Evolutionary conservation across 1,284 basidiomycete species (phyloP), one percentile per base, ranked within the genome.

Genomic region (Tetrapyrgos nigripes): DNA sequence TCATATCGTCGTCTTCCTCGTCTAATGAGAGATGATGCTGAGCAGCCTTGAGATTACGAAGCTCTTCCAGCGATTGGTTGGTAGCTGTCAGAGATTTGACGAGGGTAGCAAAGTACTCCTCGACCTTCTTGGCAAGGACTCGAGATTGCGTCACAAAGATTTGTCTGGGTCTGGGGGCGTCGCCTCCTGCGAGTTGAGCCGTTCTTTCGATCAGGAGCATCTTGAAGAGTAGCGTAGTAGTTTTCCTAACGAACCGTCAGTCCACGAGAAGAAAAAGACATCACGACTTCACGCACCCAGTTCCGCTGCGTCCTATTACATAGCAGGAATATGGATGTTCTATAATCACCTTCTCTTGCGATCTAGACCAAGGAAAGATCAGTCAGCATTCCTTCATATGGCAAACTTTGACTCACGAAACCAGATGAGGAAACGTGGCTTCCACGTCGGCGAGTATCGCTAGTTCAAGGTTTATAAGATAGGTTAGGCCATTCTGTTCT

Each of bases 141-240:
- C 78, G 76, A 2, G 88, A 91, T 67, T 89, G 85, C 0, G 90
- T 92, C 1, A 92, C 84, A 63, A 92, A 92, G 2, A 92, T 72
- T 65, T 92, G 90, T 19, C 87, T 81, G 0, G 85, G 83, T 56
- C 77, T 79, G 6, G 70, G 65, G 28, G 76, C 65, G 4, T 64
- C 64, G 29, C 70, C 71, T 17, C 64, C 66, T 14, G 69, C 69
- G 27, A 74, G 60, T 44, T 80, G 73, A 71, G 79, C 85, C 1
- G 79, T 74, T 10, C 80, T 75, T 63, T 91, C 85, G 6, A 90
- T 81, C 4, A 83, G 81, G 3, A 91, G 73, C 81, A 91, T 91
- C 72, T 89, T 89, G 76, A 86, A 88, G 0, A 90, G 72, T 82
- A 91, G 88, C 0, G 87, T 89, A 0, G 88, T 90, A 0, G 88